These are phyloP conservation scores for Chlorociboria aeruginascens DNA, from an alignment of 495 filamentous ascomycete species.

Conservation along the genomic window DNA sequence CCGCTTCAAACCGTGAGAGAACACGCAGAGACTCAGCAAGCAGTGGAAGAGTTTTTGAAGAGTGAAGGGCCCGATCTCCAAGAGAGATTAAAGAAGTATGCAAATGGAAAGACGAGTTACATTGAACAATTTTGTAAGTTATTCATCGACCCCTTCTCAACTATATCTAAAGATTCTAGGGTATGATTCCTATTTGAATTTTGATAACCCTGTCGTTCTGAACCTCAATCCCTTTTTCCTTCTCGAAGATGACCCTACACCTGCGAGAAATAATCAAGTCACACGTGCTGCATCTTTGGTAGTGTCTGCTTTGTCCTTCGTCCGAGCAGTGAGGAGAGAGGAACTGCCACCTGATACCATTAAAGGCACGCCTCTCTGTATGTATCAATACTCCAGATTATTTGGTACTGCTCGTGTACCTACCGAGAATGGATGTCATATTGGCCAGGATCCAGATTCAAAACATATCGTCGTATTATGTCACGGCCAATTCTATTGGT, in stretches of 20 bases:
- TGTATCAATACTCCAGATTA: conserved; percentile 95
- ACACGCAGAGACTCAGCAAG: conserved; percentile 68
- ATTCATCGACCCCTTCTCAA: neutral
- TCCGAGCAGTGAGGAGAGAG: conserved; percentile 83
- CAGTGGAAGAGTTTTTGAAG: conserved; percentile 76
- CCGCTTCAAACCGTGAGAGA: conserved; percentile 74
- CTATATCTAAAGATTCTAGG: conserved; percentile 38
- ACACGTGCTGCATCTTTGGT: conserved; percentile 88
- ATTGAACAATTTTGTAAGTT: conserved; percentile 97
- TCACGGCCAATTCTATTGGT: conserved; percentile 98
- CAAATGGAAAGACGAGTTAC: conserved; percentile 85
- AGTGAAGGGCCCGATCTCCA: conserved; percentile 77
- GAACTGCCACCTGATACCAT: conserved; percentile 86
- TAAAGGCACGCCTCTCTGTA: conserved; percentile 72
- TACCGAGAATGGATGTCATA: conserved; percentile 90
- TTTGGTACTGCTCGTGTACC: conserved; percentile 94
- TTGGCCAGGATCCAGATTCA: conserved; percentile 78
- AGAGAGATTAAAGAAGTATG: conserved; percentile 84
- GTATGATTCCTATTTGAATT: conserved; percentile 98
- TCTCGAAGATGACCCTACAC: conserved; percentile 93
- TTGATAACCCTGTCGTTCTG: conserved; percentile 92
- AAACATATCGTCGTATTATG: conserved; percentile 93
- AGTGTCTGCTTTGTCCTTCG: conserved; percentile 82
- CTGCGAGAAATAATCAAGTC: conserved; percentile 90
- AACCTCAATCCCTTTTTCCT: conserved; percentile 98